A percentile compares a stretch with the other conserved stretches of the same genome.
Conservation (phyloP, 805 yeast genomes). For the Yamadazyma scolyti region DNA sequence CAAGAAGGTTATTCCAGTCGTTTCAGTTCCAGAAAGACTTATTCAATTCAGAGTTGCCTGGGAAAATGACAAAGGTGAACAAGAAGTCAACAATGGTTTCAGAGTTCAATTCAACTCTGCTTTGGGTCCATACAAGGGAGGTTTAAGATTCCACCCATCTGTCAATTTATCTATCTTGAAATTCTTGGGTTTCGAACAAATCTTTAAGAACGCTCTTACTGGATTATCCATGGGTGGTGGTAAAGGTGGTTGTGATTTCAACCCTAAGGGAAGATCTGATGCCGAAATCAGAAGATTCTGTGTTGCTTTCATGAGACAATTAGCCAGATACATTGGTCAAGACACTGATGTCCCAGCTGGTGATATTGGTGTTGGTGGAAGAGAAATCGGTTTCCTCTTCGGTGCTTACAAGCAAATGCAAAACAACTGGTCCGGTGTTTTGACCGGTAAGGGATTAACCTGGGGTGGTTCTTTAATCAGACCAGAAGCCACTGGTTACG, state of each 20-base stretch:
- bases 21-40: conserved; percentile 92
- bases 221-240: conserved; percentile 99
- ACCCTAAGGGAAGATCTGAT: conserved; percentile 93
- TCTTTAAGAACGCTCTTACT: conserved; percentile 96
- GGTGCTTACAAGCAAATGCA: conserved; percentile 93
- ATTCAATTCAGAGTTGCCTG: conserved; percentile 96
- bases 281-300: conserved; percentile 96
- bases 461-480: conserved; percentile 99
- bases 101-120: conserved; percentile 98
- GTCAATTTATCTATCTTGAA: conserved; percentile 93
- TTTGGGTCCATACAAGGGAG: conserved; percentile 99
- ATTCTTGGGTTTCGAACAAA: conserved; percentile 97
- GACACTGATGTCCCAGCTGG: conserved; percentile 99
- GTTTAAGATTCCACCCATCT: conserved; percentile 95
- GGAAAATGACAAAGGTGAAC: conserved; percentile 92
- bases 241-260: conserved; percentile 98
- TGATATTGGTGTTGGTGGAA: conserved; percentile 97
- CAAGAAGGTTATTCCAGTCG: conserved; percentile 81
- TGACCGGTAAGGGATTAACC: conserved; percentile 95
- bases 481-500: conserved; percentile 99
- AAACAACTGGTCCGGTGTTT: conserved; percentile 94
- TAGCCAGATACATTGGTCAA: conserved; percentile 93
- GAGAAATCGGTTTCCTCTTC: conserved; percentile 90
- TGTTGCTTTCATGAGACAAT: conserved; percentile 91
- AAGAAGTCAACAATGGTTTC: conserved; percentile 95